phyloP scores from a whole-genome alignment of 2,329 filamentous ascomycete genomes.

The Fonsecaea nubica region DNA sequence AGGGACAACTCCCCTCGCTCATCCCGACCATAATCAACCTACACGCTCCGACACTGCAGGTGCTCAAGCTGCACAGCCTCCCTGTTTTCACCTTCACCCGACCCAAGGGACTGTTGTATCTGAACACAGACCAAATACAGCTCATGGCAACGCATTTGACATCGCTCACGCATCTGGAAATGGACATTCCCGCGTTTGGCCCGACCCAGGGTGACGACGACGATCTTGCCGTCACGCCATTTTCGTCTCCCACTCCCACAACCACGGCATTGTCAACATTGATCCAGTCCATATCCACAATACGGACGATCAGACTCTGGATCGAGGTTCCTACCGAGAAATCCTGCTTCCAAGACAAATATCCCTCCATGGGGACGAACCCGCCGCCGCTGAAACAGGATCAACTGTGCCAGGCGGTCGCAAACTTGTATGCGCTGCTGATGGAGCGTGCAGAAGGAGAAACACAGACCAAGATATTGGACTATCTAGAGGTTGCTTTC shows the following conservation, averaged over 20 bases:
- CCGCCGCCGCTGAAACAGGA: slow-evolving; percentile 6
- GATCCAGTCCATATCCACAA: background rate
- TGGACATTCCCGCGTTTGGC: slow-evolving; percentile 6
- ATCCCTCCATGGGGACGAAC: background rate
- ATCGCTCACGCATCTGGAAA: slow-evolving; percentile 6
- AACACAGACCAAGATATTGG: background rate
- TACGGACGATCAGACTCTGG: slow-evolving; percentile 10
- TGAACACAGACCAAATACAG: background rate
- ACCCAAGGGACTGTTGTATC: slow-evolving; percentile 2
- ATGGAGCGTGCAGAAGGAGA: background rate
- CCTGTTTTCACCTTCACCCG: background rate
- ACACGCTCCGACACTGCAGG: background rate
- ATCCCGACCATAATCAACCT: background rate
- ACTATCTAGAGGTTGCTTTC: slow-evolving; percentile 12
- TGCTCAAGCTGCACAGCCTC: slow-evolving; percentile 2
- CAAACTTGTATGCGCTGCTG: slow-evolving; percentile 7
- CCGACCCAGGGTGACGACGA: background rate
- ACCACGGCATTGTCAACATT: background rate
- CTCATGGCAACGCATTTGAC: background rate
- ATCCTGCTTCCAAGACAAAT: slow-evolving; percentile 5
- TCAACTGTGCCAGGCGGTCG: slow-evolving; percentile 7
- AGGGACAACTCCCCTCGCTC: slow-evolving; percentile 5
- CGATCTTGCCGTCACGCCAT: background rate
- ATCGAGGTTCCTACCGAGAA: slow-evolving; percentile 1
- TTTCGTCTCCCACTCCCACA: background rate